These are phyloP conservation scores for Cystobasidium pallidum DNA, from an alignment of 1,284 basidiomycete genomes.

Conservation along the genomic window DNA sequence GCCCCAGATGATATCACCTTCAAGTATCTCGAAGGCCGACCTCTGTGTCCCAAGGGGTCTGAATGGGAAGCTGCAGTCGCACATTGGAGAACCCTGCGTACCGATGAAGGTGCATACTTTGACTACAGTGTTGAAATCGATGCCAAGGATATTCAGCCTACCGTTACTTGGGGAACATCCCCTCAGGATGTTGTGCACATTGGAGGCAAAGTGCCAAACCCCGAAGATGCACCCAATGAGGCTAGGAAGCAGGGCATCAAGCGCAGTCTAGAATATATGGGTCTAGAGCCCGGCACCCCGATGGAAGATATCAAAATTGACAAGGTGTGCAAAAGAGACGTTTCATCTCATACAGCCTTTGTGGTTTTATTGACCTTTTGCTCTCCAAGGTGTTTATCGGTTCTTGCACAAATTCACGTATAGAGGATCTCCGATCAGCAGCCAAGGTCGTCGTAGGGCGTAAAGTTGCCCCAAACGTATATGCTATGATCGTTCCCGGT, in stretches of 20 bases:
- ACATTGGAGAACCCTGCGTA: constrained; percentile 84
- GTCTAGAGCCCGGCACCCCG: constrained; percentile 74
- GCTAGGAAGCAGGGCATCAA: constrained; percentile 73
- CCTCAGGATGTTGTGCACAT: constrained; percentile 91
- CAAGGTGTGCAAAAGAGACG: constrained; percentile 66
- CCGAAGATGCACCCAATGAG: constrained; percentile 68
- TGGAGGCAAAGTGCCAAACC: constrained; percentile 81
- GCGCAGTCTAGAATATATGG: constrained; percentile 90
- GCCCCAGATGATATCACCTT: constrained; percentile 92
- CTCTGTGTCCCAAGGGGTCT: constrained; percentile 79
- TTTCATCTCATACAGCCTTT: background rate
- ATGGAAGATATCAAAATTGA: constrained; percentile 86
- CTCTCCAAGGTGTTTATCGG: constrained; percentile 78
- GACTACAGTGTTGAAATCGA: constrained; percentile 84
- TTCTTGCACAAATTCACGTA: constrained; percentile 95
- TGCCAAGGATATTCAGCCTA: constrained; percentile 88
- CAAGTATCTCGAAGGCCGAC: constrained; percentile 79
- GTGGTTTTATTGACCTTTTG: background rate
- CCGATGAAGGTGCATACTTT: constrained; percentile 86
- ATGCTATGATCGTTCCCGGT: constrained; percentile 94
- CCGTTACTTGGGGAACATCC: constrained; percentile 94
- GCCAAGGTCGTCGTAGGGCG: constrained; percentile 78
- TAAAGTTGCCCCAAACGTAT: constrained; percentile 75
- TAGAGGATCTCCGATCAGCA: constrained; percentile 90
- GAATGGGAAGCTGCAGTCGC: constrained; percentile 85